Evolutionary conservation across 345 rosid genomes (phyloP).

Genomic region (Noccaea caerulescens): DNA sequence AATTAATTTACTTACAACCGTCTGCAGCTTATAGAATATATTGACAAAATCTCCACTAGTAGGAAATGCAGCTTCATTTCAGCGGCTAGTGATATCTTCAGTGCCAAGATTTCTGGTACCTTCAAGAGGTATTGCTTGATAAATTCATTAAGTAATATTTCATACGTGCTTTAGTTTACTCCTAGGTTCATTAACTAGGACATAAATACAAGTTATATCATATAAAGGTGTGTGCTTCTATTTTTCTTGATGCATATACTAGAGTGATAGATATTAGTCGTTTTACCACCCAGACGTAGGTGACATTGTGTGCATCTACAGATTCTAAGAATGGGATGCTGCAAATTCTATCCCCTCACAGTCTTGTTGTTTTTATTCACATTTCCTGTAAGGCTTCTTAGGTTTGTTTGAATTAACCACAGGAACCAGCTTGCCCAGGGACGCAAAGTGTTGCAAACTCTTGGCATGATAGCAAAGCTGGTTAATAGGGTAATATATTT

Average conservation of each 20-base stretch:
- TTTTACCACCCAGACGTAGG: constrained; percentile 8
- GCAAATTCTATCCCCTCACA: background rate
- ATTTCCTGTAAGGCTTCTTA: constrained; percentile 23
- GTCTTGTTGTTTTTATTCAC: constrained; percentile 1
- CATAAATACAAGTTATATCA: background rate
- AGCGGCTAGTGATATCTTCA: constrained; percentile 80
- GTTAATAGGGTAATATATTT: constrained; percentile 63
- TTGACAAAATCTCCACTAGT: constrained; percentile 71
- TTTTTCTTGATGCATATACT: constrained; percentile 20
- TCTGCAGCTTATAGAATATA: constrained; percentile 67
- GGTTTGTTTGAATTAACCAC: constrained; percentile 28
- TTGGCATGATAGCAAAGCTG: constrained; percentile 82
- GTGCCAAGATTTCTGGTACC: constrained; percentile 94
- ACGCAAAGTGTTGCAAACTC: constrained; percentile 77
- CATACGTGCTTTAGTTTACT: background rate
- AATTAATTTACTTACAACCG: background rate
- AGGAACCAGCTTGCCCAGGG: constrained; percentile 90
- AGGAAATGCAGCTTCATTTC: constrained; percentile 81
- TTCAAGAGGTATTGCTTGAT: constrained; percentile 74
- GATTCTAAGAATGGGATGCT: constrained; percentile 21
- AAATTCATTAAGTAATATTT: constrained; percentile 22
- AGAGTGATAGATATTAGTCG: constrained; percentile 13
- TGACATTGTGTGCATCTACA: background rate
- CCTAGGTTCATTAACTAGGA: constrained; percentile 15
- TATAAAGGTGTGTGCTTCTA: constrained; percentile 12